Evolutionary conservation across 768 basidiomycete genomes (phyloP), one percentile per base, ranked within the genome.

Genomic region (Pleurotus sapidus): DNA sequence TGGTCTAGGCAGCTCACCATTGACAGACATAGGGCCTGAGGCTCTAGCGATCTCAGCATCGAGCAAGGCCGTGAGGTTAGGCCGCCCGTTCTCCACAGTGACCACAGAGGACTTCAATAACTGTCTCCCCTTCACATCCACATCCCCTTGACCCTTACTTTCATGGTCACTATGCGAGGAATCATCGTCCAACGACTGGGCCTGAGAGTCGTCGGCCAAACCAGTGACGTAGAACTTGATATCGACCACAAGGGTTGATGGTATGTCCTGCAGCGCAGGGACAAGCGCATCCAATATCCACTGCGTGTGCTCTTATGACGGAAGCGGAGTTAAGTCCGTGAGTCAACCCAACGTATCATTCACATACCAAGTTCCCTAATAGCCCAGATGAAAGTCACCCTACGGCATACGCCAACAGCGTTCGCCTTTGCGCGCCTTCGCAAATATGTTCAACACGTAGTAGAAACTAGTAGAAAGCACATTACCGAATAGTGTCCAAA

Each of bases 251-350:
- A 82, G 27, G 18, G 61, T 65, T 0, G 67, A 23, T 1, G 74
- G 72, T 3, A 68, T 57, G 30, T 67, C 57, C 25, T 65, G 63
- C 3, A 77, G 59, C 0, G 73, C 71, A 42, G 66, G 64, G 5
- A 64, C 47, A 7, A 83, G 71, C 0, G 68, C 62, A 3, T 75
- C 70, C 6, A 74, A 67, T 46, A 84, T 78, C 82, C 82, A 84
- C 7, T 66, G 63, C 24, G 78, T 56, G 43, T 82, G 77, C 25
- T 66, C 73, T 72, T 46, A 11, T 40, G 42, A 46, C 6, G 18
- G 9, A 49, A 18, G n/a, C 18, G 23, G 3, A 34, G 37, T 58
- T 27, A 42, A 7, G 11, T 12, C 43, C 4, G 20, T 5, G 20
- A 20, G 12, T n/a, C 6, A 9, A 20, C 30, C 9, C 3, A 24